phyloP scores from a whole-genome alignment of 768 basidiomycete species.

The Hortiboletus flavorubellus region DNA sequence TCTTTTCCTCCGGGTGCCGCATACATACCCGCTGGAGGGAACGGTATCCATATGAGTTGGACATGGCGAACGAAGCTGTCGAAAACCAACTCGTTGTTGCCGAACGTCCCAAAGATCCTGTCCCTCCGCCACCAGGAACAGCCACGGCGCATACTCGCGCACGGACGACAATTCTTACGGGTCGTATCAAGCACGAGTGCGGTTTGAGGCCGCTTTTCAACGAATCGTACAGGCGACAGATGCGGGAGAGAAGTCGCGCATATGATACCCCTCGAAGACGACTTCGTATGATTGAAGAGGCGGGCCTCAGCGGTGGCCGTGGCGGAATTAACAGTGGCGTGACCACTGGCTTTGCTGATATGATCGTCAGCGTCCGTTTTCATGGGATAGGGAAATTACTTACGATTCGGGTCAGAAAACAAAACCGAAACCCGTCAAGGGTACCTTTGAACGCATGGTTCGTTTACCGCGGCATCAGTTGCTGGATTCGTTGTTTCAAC shows the following conservation, averaged over 20 bases:
- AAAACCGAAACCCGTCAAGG: constrained; percentile 65
- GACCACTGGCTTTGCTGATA: constrained; percentile 53
- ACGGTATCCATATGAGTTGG: constrained; percentile 66
- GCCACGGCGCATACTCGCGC: constrained; percentile 48
- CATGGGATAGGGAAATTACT: constrained; percentile 1
- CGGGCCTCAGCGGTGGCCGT: constrained; percentile 61
- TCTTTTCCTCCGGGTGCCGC: constrained; percentile 30
- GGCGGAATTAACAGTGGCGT: constrained; percentile 79
- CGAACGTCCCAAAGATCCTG: constrained; percentile 69
- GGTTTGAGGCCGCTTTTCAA: constrained; percentile 67
- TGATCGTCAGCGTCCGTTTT: constrained; percentile 51
- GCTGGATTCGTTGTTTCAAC: constrained; percentile 73
- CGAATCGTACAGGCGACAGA: constrained; percentile 64
- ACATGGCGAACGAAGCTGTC: constrained; percentile 81
- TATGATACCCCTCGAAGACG: constrained; percentile 66
- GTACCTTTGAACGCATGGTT: constrained; percentile 80
- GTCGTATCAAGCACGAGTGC: constrained; percentile 79
- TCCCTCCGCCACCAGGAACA: constrained; percentile 36
- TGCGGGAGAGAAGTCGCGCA: constrained; percentile 61
- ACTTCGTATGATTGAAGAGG: constrained; percentile 74
- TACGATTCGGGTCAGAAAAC: constrained; percentile 41
- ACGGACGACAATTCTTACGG: constrained; percentile 74
- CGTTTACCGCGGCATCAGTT: constrained; percentile 88
- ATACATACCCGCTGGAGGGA: constrained; percentile 28
- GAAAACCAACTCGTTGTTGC: constrained; percentile 87